Percentiles rank a stretch among this genome's conserved stretches.
These are phyloP conservation scores for Plasmodium sp. DNA, from an alignment of 169 alveolate genomes.

Conservation along the genomic window DNA sequence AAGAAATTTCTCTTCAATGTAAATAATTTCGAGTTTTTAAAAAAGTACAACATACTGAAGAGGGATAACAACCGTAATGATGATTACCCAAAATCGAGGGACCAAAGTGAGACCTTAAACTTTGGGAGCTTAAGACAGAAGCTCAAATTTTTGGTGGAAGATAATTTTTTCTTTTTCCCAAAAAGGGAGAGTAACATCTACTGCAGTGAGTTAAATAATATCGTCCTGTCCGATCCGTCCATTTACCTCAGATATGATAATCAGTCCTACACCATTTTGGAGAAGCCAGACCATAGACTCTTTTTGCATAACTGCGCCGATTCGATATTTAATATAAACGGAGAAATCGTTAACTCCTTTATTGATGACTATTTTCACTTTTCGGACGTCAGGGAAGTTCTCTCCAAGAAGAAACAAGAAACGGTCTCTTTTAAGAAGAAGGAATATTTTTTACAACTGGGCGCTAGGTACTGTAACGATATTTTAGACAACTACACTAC, in stretches of 20 bases:
- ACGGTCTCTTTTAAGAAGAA: slow-evolving; percentile 40
- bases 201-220: slow-evolving; percentile 48
- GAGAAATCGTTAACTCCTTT: slow-evolving; percentile 38
- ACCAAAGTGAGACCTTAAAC: slow-evolving; percentile 9
- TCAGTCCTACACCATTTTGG: slow-evolving; percentile 59
- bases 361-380: slow-evolving; percentile 65
- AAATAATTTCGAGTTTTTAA: slow-evolving; percentile 52
- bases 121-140: slow-evolving; percentile 37
- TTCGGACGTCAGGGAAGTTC: slow-evolving; percentile 23
- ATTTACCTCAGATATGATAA: slow-evolving; percentile 59
- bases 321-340: slow-evolving; percentile 61
- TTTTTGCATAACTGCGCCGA: slow-evolving; percentile 63
- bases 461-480: slow-evolving; percentile 69
- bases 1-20: slow-evolving; percentile 35
- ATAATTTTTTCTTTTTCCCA: slow-evolving; percentile 45
- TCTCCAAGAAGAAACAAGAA: slow-evolving; percentile 22
- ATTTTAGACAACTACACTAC: slow-evolving; percentile 56
- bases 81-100: neutral
- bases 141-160: slow-evolving; percentile 57
- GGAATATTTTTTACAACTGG: slow-evolving; percentile 65
- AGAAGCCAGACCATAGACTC: slow-evolving; percentile 63
- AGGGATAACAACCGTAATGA: neutral
- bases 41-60: slow-evolving; percentile 40
- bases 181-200: slow-evolving; percentile 37
- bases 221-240: slow-evolving; percentile 46